phyloP scores from a whole-genome alignment of 306 rosid genomes.

The Ziziphus jujuba region DNA sequence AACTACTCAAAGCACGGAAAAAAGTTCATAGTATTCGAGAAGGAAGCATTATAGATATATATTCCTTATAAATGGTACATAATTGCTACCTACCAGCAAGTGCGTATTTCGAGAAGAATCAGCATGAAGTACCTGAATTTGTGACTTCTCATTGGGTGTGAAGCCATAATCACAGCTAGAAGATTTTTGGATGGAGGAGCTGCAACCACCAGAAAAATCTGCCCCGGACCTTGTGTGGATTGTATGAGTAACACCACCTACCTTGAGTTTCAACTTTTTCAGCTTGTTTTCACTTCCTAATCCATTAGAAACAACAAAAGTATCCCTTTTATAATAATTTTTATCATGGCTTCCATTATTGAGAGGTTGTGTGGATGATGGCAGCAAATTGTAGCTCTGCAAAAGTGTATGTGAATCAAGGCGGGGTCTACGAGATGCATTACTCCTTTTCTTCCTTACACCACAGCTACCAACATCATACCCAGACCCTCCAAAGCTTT shows the following conservation, averaged over 20 bases:
- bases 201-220: conserved; percentile 9
- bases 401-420: conserved; percentile 24
- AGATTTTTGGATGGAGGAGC: conserved; percentile 12
- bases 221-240: conserved; percentile 24
- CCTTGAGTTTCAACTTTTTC: conserved; percentile 44
- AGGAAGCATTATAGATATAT: not conserved
- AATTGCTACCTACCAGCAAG: conserved; percentile 9
- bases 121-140: conserved; percentile 27
- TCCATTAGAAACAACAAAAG: conserved; percentile 26
- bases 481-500: conserved; percentile 26
- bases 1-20: not conserved
- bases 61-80: not conserved
- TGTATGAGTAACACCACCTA: conserved; percentile 42
- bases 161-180: conserved; percentile 4
- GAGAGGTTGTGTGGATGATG: conserved; percentile 5
- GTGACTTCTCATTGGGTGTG: conserved; percentile 10
- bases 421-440: conserved; percentile 30
- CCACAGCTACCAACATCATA: conserved; percentile 12
- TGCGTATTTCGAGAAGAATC: not conserved
- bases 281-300: conserved; percentile 28
- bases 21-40: not conserved
- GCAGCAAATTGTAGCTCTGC: conserved; percentile 8
- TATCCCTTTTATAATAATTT: conserved; percentile 11
- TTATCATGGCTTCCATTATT: conserved; percentile 9
- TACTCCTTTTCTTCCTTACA: conserved; percentile 41